Percentiles rank a stretch among this genome's conserved stretches.
phyloP scores from a whole-genome alignment of 2,329 filamentous ascomycete genomes.

The Sporothrix dimorphospora region DNA sequence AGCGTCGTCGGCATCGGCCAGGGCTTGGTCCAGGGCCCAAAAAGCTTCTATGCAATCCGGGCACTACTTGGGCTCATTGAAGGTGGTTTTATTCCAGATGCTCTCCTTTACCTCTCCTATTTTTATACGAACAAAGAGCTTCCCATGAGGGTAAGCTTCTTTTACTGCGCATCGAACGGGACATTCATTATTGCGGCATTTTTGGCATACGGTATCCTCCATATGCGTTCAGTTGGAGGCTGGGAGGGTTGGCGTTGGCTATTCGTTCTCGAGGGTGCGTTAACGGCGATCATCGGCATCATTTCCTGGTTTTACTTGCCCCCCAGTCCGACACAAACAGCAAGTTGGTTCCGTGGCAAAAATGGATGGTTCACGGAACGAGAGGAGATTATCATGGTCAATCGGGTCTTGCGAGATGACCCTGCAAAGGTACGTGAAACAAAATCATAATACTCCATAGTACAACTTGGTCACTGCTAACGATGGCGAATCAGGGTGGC shows the following conservation, averaged over 20 bases:
- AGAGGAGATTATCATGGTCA: constrained; percentile 61
- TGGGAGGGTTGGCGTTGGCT: constrained; percentile 48
- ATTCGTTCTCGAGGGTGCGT: constrained; percentile 55
- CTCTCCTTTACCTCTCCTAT: constrained; percentile 42
- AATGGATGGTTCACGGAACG: constrained; percentile 60
- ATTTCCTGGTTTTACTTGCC: constrained; percentile 54
- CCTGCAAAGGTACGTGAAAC: constrained; percentile 50
- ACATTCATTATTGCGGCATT: constrained; percentile 41
- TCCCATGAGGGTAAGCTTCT: constrained; percentile 41
- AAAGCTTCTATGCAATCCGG: constrained; percentile 38
- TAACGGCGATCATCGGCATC: constrained; percentile 49
- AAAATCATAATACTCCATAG: not conserved
- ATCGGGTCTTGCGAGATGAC: constrained; percentile 59
- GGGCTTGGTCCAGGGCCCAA: constrained; percentile 37
- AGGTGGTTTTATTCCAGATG: constrained; percentile 40
- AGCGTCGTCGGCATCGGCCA: constrained; percentile 40
- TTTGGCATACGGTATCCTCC: constrained; percentile 42
- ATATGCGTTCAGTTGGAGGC: constrained; percentile 37
- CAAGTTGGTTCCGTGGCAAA: constrained; percentile 48
- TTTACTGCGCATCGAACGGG: constrained; percentile 40
- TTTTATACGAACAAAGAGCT: constrained; percentile 42
- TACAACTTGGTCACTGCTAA: not conserved
- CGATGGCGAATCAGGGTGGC: constrained; percentile 37
- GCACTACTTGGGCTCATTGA: constrained; percentile 3
- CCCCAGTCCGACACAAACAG: constrained; percentile 45